These are phyloP conservation scores for Knoxdaviesia proteae DNA, from an alignment of 2,329 filamentous ascomycete species.

Conservation along the genomic window DNA sequence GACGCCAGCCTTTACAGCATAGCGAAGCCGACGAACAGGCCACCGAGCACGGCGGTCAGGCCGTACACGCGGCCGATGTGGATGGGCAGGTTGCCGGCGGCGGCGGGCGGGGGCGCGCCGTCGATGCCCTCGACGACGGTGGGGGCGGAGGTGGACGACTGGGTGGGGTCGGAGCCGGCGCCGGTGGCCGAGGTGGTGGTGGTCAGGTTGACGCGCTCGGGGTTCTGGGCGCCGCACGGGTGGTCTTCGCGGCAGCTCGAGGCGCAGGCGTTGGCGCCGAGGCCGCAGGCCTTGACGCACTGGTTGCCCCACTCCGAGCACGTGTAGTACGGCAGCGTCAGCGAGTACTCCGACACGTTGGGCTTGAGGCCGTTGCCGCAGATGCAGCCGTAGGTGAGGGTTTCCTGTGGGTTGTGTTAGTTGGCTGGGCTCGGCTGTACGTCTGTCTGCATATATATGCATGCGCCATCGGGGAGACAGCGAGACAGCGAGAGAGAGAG, in stretches of 20 bases:
- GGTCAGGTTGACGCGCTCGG: constrained; percentile 35
- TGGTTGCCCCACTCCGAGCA: constrained; percentile 53
- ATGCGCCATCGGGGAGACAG: background rate
- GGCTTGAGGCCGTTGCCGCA: constrained; percentile 46
- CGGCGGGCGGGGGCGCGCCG: constrained; percentile 3
- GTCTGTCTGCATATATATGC: background rate
- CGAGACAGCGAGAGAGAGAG: background rate
- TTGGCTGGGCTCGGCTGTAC: background rate
- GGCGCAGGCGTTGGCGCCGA: constrained; percentile 34
- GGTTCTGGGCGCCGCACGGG: constrained; percentile 51
- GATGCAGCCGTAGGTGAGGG: constrained; percentile 49
- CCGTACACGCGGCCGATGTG: constrained; percentile 17
- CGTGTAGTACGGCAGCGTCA: constrained; percentile 59
- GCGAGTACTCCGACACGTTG: constrained; percentile 56
- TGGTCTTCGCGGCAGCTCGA: constrained; percentile 40
- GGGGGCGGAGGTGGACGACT: background rate
- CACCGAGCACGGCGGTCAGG: constrained; percentile 15
- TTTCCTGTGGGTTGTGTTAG: constrained; percentile 17
- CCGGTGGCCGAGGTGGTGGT: constrained; percentile 18
- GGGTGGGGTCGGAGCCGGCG: constrained; percentile 9
- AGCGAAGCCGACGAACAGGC: constrained; percentile 19
- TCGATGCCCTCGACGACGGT: constrained; percentile 4
- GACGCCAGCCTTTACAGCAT: constrained; percentile 12
- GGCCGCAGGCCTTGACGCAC: constrained; percentile 37
- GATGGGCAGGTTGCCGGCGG: constrained; percentile 7